phyloP scores from a whole-genome alignment of 805 yeast genomes.

The Candida taoyuanica region DNA sequence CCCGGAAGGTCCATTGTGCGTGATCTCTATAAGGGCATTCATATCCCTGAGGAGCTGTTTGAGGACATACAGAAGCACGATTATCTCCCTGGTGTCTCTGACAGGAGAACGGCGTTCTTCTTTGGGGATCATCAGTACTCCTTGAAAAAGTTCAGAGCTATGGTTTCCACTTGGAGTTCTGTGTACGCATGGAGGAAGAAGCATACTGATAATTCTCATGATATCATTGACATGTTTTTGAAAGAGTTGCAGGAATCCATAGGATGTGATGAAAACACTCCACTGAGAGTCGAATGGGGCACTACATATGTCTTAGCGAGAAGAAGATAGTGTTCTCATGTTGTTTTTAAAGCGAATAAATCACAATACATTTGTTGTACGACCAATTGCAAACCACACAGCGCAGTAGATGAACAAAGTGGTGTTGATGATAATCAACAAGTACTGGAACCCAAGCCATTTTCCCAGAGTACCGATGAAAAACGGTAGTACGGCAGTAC shows the following conservation, averaged over 20 bases:
- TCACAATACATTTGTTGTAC: too few species aligned
- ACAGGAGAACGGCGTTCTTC: neutral
- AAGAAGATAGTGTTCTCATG: constrained; percentile 16
- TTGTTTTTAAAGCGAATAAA: too few species aligned
- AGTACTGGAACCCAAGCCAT: constrained; percentile 10
- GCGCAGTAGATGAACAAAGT: constrained; percentile 9
- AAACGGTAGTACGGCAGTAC: constrained; percentile 21
- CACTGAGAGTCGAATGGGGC: constrained; percentile 47
- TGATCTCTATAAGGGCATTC: neutral
- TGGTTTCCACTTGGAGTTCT: neutral
- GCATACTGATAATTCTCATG: neutral
- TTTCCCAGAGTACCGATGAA: constrained; percentile 43
- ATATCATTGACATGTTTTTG: neutral
- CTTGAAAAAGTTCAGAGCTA: neutral
- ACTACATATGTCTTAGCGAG: constrained; percentile 49
- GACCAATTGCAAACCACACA: constrained; percentile 11
- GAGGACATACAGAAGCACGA: neutral
- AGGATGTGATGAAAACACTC: constrained; percentile 40
- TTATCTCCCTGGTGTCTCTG: neutral
- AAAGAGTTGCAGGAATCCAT: constrained; percentile 39
- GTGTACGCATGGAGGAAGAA: neutral
- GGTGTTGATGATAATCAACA: constrained; percentile 8
- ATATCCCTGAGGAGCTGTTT: neutral
- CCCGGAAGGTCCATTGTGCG: neutral
- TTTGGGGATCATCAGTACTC: neutral